A percentile compares a stretch with the other conserved stretches of the same genome.
Conservation (phyloP, 1,284 basidiomycete species). For the Boletus nobilissimus region DNA sequence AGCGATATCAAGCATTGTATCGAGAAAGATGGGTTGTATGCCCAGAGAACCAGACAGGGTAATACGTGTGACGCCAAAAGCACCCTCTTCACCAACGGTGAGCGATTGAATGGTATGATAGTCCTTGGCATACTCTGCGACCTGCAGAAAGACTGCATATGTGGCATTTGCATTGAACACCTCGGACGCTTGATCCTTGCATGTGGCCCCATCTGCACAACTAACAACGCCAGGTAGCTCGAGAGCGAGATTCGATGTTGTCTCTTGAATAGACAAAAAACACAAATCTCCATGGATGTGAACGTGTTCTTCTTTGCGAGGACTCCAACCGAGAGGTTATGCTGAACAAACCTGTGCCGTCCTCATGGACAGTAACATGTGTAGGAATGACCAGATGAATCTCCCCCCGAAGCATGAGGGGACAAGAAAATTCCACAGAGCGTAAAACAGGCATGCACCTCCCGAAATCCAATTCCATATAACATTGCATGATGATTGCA, state of each 20-base stretch:
- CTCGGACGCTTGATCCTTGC: conserved; percentile 49
- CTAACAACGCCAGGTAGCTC: conserved; percentile 50
- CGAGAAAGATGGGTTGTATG: conserved; percentile 68
- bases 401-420: conserved; percentile 59
- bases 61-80: conserved; percentile 63
- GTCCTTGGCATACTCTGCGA: conserved; percentile 69
- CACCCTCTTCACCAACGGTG: conserved; percentile 58
- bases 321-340: conserved; percentile 53
- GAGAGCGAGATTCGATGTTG: conserved; percentile 53
- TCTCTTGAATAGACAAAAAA: conserved; percentile 47
- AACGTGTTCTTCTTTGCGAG: conserved; percentile 46
- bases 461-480: conserved; percentile 42
- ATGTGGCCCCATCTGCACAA: conserved; percentile 48
- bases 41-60: conserved; percentile 55
- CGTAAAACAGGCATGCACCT: conserved; percentile 54
- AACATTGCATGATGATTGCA: no score
- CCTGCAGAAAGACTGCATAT: conserved; percentile 73
- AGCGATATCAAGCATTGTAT: conserved; percentile 72
- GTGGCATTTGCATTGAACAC: conserved; percentile 64
- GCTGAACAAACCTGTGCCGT: conserved; percentile 56
- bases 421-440: conserved; percentile 60
- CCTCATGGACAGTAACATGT: conserved; percentile 51
- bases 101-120: conserved; percentile 69
- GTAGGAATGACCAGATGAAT: conserved; percentile 52
- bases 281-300: conserved; percentile 60